Percentiles rank a stretch among this genome's conserved stretches.
Conservation (phyloP, 2,329 filamentous ascomycete species). For the Penicillium brevicompactum region DNA sequence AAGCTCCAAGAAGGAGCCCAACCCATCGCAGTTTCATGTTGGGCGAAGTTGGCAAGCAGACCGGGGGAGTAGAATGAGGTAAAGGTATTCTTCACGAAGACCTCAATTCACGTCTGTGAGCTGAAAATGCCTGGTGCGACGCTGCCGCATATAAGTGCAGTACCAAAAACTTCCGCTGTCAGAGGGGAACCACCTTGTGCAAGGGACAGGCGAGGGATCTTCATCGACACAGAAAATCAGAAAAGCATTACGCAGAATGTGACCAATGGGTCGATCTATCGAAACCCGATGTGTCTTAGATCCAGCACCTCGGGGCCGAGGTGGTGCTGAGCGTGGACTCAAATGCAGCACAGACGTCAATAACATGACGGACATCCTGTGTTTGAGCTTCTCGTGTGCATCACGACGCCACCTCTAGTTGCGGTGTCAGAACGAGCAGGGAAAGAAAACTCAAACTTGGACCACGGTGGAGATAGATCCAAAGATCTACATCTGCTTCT, state of each 20-base stretch:
- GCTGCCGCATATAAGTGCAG: not conserved
- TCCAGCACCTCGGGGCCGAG: not conserved
- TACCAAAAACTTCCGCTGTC: not conserved
- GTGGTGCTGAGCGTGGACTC: not conserved
- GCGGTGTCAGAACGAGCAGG: not conserved
- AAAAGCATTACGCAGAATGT: not conserved
- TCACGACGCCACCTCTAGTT: not conserved
- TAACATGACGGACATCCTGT: not conserved
- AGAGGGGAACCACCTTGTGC: not conserved
- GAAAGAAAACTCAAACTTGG: not conserved
- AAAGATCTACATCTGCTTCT: not conserved
- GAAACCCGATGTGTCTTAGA: not conserved
- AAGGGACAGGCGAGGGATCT: not conserved
- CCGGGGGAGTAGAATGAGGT: not conserved
- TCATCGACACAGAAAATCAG: not conserved
- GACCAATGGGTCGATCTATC: not conserved
- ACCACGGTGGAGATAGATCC: not conserved
- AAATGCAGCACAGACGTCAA: not conserved
- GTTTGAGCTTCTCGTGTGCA: not conserved
- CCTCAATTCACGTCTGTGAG: not conserved
- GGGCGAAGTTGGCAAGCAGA: not conserved
- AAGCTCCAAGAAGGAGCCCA: conserved; percentile 4
- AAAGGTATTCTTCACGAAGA: not conserved
- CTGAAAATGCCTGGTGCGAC: not conserved
- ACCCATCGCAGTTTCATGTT: conserved; percentile 11